These are phyloP conservation scores for Epichloe baconii DNA, from an alignment of 2,329 filamentous ascomycete species.

Conservation along the genomic window DNA sequence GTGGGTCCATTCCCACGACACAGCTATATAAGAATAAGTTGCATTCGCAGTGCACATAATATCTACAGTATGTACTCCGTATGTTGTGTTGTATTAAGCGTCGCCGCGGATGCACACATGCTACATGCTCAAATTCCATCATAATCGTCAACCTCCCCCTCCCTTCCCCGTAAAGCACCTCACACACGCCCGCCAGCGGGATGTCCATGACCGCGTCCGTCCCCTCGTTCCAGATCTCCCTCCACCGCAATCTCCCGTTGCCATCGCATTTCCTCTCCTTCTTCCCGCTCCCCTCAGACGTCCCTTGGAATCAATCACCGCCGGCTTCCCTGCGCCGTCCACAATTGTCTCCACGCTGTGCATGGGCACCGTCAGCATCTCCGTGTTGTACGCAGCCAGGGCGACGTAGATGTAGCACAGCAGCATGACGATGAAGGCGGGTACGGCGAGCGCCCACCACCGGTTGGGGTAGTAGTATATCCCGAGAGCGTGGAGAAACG, in stretches of 20 bases:
- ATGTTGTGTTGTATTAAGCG: too few relatives aligned
- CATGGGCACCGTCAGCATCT: slow-evolving; percentile 73
- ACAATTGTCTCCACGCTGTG: slow-evolving; percentile 77
- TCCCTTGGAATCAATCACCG: slow-evolving; percentile 64
- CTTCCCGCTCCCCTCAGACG: slow-evolving; percentile 24
- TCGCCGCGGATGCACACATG: too few relatives aligned
- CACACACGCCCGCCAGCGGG: slow-evolving; percentile 85
- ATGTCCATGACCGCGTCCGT: slow-evolving; percentile 98
- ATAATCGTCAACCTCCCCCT: slow-evolving; percentile 11
- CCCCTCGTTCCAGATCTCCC: slow-evolving; percentile 72
- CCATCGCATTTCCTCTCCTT: slow-evolving; percentile 24
- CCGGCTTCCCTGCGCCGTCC: slow-evolving; percentile 78
- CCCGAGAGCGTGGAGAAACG: slow-evolving; percentile 81
- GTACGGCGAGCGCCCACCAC: slow-evolving; percentile 94
- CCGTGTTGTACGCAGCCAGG: slow-evolving; percentile 79
- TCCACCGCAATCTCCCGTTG: slow-evolving; percentile 51
- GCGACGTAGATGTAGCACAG: slow-evolving; percentile 91
- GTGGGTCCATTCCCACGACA: background rate
- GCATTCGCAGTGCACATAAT: too few relatives aligned
- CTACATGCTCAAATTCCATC: background rate
- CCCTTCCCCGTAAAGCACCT: slow-evolving; percentile 71
- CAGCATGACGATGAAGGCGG: slow-evolving; percentile 77
- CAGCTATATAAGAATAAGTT: background rate
- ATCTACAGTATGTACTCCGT: too few relatives aligned
- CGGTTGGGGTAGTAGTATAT: slow-evolving; percentile 95